Base-by-base conservation (phyloP, 169 alveolate species). In the Plasmodium knowlesi region DNA sequence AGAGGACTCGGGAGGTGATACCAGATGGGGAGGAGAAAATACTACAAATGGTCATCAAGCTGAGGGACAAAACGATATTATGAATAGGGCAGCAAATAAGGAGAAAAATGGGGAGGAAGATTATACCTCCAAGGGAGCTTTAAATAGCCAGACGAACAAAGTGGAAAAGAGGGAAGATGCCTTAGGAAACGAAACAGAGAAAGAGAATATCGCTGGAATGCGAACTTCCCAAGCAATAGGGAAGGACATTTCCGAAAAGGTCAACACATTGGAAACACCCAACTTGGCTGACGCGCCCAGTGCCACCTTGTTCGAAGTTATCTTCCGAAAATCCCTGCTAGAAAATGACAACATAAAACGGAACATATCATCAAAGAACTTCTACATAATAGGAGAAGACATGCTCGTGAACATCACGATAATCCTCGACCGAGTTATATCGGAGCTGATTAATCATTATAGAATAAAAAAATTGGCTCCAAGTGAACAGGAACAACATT, bases 321-420 rank as follows among this genome's bases (percentile, higher is more conserved):
- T 79, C 19, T 79, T 79, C 72, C 41, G 82, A 41, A 89, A 89
- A 10, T 67, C 94, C 22, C 72, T 89, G 25, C 74, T 89, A 89
- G 94, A 89, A 32, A 80, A 89, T 19, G 94, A 89, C 12, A 78
- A 89, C 25, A 79, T 89, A 89, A 78, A 89, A 32, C 30, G 73
- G 43, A 89, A 89, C 82, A 89, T 89, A 19, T n/a, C 81, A 2
- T 46, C 94, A 5, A 89, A 89, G 37, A 89, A 89, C 19, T 89
- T 89, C 34, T 89, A 89, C 50, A 89, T 79, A 43, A 89, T 89
- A 79, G 90, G 41, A 19, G 90, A 89, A 53, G 94, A 89, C 71
- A 61, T 89, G 90, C 67, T 89, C 14, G 67, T 78, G n/a, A 89
- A 89, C 46, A 79, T 89, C 5, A 80, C 57, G 3, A 76, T 89